Base-by-base conservation (phyloP, 306 rosid species). In the Lathyrus aphaca region DNA sequence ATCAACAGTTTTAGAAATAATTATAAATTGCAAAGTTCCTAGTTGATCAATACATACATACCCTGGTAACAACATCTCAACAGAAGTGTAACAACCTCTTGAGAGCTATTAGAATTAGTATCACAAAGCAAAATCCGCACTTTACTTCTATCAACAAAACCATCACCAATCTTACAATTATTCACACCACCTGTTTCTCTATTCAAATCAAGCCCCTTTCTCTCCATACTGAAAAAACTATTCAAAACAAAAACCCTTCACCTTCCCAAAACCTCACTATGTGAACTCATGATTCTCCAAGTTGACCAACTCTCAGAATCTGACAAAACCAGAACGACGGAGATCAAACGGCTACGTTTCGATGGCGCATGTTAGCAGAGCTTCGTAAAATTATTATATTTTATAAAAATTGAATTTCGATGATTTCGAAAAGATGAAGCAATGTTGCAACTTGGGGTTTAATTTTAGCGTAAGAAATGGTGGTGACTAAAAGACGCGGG, bases 101-200 rank as follows among this genome's bases (percentile, higher is more conserved):
- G 81, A 2, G 94, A 88, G 59, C 87, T 94, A 50, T 79, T 82
- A 48, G 86, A 58, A 78, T 87, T 90, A 57, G 79, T 89, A 79
- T 94, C 97, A 43, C 99, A 94, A 49, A 94, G 77, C 86, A 94
- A 86, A 81, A 94, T 94, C 85, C 89, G 76, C 16, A 94, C 99
- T 78, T 85, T 90, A 74, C 96, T 94, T 81, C 99, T 83, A 74
- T 94, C 99, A 63, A 90, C 83, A 50, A 91, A 91, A 10, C 87
- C 96, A 48, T 90, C 98, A 27, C 84, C 84, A 50, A 74, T 64
- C 72, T 68, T 14, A 27, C 78, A 63, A 19, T 59, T 86, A n/a
- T 69, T 72, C 17, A 57, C 80, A 54, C 63, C 86, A 61, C 71
- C 42, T 64, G 45, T 54, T 37, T 81, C 89, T 69, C 59, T 82